phyloP scores from a whole-genome alignment of 2,329 filamentous ascomycete species.

The Gremmenia infestans region DNA sequence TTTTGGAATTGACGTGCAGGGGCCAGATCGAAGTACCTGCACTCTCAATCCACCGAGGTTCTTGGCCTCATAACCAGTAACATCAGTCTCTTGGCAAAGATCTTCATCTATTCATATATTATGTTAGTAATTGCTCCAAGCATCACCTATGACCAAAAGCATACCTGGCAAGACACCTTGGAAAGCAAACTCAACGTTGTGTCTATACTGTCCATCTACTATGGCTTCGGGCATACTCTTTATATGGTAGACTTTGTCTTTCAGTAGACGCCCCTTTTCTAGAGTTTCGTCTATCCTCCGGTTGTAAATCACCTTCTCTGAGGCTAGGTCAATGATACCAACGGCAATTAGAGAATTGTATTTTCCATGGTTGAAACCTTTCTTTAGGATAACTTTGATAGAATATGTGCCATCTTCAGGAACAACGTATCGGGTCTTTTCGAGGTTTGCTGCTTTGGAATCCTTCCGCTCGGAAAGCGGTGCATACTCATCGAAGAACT shows the following conservation, averaged over 20 bases:
- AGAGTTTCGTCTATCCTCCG: too few species aligned
- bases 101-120: not conserved
- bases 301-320: not conserved
- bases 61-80: not conserved
- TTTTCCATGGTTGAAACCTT: conserved; percentile 2
- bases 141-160: too few species aligned
- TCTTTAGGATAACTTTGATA: conserved; percentile 9
- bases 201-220: too few species aligned
- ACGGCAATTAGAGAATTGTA: not conserved
- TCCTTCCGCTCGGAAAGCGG: not conserved
- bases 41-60: too few species aligned
- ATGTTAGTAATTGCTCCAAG: not conserved
- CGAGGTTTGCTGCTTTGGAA: not conserved
- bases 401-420: conserved; percentile 5
- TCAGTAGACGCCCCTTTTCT: too few species aligned
- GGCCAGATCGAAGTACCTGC: too few species aligned
- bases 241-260: too few species aligned
- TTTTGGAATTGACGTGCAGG: too few species aligned
- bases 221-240: too few species aligned
- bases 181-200: too few species aligned
- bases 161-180: too few species aligned
- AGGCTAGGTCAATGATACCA: not conserved
- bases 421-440: conserved; percentile 1
- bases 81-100: not conserved
- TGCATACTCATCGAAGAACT: conserved; percentile 10